Conservation (phyloP, 2,329 filamentous ascomycete genomes). For the Aureobasidium sp. region DNA sequence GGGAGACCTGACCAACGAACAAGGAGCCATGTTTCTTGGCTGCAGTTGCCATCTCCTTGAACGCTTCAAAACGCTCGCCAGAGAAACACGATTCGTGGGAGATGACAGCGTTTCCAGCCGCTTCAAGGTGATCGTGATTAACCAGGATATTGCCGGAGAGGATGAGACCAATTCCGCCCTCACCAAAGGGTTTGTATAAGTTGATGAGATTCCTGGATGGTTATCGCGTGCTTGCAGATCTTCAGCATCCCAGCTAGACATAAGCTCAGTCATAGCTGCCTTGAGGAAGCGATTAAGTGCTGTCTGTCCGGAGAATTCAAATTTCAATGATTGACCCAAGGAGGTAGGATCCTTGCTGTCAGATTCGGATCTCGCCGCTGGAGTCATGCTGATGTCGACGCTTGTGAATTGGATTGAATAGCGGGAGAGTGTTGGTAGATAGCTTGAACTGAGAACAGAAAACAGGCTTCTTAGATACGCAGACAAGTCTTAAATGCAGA, state of each 20-base stretch:
- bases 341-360: too few relatives aligned
- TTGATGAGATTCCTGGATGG: constrained; percentile 60
- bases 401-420: too few relatives aligned
- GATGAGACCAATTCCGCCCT: constrained; percentile 62
- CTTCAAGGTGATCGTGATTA: constrained; percentile 65
- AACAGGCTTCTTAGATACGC: too few relatives aligned
- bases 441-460: too few relatives aligned
- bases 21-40: constrained; percentile 65
- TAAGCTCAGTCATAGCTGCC: constrained; percentile 71
- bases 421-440: too few relatives aligned
- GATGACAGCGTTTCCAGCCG: constrained; percentile 65
- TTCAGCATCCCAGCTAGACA: constrained; percentile 66
- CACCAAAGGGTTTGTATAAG: constrained; percentile 68
- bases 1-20: constrained; percentile 67
- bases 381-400: too few relatives aligned
- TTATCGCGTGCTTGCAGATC: constrained; percentile 57
- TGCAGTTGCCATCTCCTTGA: constrained; percentile 60
- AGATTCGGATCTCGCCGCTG: too few relatives aligned
- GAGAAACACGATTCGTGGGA: constrained; percentile 55
- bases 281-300: constrained; percentile 74
- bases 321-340: constrained; percentile 48
- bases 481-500: too few relatives aligned
- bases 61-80: constrained; percentile 66
- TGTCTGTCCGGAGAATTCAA: constrained; percentile 55
- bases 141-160: constrained; percentile 72